Evolutionary conservation across 2,329 filamentous ascomycete genomes (phyloP), one percentile per base, ranked within the genome.

Genomic region (Nannizziopsis barbatae): DNA sequence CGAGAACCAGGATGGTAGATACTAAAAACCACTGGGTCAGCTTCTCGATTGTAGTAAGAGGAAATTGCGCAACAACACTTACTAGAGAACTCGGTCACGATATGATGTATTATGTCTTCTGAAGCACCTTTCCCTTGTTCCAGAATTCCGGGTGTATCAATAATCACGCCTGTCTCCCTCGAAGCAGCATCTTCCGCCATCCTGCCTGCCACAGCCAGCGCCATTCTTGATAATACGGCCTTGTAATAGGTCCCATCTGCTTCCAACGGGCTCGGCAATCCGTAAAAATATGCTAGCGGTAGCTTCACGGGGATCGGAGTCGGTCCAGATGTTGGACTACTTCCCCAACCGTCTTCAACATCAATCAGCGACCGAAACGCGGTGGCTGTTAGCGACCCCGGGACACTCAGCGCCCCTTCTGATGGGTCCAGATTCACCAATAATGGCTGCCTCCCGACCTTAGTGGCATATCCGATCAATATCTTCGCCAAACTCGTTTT

Each of bases 251-350:
- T 75, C 0, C 77, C 73, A 52, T 87, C 84, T 43, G 87, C 84
- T 56, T 87, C 82, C 0, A 69, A 55, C 15, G 86, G 77, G 53
- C 74, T 80, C 45, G 78, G 74, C 53, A 84, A 72, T 12, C 92
- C 90, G 64, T 86, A 94, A 65, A 88, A 86, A 62, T 95, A 94
- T 22, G 90, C 87, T 47, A 98, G 70, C 4, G 92, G 92, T 57
- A 95, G 74, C 71, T 95, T 96, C 45, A 95, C 86, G 0, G 90
- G 89, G 14, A 94, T 81, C 0, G 81, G 78, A 57, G 84, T 92
- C 0, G 92, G 89, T 0, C 90, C 92, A 55, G 85, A 93, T 58
- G 89, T 94, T 0, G 90, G 89, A 57, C 86, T 89, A 56, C 78
- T 86, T 8, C 92, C 92, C 81, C 88, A 95, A 15, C 85, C 86